These are phyloP conservation scores for Tylopilus orsonianus DNA, from an alignment of 1,284 basidiomycete species.

Conservation along the genomic window DNA sequence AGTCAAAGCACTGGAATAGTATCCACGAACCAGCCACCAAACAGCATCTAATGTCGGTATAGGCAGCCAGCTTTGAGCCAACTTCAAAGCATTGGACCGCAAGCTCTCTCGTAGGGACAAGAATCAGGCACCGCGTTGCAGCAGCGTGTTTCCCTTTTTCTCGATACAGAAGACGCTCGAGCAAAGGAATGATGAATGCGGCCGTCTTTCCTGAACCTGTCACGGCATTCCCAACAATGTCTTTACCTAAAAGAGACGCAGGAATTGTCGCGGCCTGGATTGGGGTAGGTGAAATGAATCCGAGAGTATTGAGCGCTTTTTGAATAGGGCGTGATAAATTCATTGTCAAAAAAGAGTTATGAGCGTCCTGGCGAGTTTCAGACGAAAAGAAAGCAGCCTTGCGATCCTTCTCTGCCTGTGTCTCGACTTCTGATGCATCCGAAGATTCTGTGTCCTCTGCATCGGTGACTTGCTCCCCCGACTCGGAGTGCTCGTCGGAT, in stretches of 20 bases:
- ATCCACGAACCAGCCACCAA: constrained; percentile 72
- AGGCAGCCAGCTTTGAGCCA: constrained; percentile 79
- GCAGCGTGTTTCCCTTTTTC: constrained; percentile 83
- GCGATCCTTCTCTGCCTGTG: constrained; percentile 46
- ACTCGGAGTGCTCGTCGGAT: constrained; percentile 35
- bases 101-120: constrained; percentile 92
- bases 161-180: constrained; percentile 88
- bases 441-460: constrained; percentile 36
- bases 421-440: constrained; percentile 41
- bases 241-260: constrained; percentile 89
- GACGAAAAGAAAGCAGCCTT: constrained; percentile 87
- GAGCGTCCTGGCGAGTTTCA: constrained; percentile 47
- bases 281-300: constrained; percentile 87
- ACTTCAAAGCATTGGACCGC: constrained; percentile 95
- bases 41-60: constrained; percentile 87
- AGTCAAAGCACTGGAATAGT: too few species aligned
- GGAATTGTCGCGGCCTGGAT: constrained; percentile 94
- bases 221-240: constrained; percentile 92
- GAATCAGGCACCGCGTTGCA: constrained; percentile 90
- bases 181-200: constrained; percentile 91
- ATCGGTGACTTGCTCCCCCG: constrained; percentile 19
- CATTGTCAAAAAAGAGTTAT: constrained; percentile 80
- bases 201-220: constrained; percentile 98
- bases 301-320: constrained; percentile 81
- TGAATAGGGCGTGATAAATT: constrained; percentile 88